Evolutionary conservation across 805 yeast genomes (phyloP).

Genomic region (Sugiyamaella chiloensis): DNA sequence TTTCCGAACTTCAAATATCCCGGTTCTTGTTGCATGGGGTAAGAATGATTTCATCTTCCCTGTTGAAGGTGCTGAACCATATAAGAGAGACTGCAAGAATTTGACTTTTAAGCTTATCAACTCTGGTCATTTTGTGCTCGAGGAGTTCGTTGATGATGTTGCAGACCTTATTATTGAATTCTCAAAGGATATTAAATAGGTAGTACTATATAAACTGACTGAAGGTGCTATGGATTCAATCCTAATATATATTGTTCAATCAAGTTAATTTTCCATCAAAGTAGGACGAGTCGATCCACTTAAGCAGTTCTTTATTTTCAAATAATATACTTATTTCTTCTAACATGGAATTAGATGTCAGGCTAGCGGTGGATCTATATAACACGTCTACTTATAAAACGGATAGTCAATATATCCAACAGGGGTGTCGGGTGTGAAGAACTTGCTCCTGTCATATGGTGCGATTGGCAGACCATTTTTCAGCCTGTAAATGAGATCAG

Average conservation of each 20-base stretch:
- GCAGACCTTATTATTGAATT: constrained; percentile 32
- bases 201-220: no score
- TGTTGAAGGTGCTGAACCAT: constrained; percentile 40
- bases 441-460: constrained; percentile 46
- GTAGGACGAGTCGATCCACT: no score
- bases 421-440: constrained; percentile 35
- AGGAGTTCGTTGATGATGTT: constrained; percentile 32
- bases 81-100: constrained; percentile 33
- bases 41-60: constrained; percentile 39
- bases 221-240: no score
- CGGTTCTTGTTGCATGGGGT: constrained; percentile 43
- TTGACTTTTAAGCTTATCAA: constrained; percentile 32
- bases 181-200: no score
- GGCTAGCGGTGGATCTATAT: no score
- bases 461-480: constrained; percentile 40
- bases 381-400: no score
- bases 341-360: no score
- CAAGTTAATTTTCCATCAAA: no score
- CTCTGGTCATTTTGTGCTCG: constrained; percentile 42
- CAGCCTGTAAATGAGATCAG: constrained; percentile 49
- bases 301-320: no score
- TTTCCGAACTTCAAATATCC: constrained; percentile 34
- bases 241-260: no score
- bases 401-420: constrained; percentile 14
- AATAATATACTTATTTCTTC: no score